Base-by-base conservation (phyloP, 495 filamentous ascomycete species). In the Penicillium egyptiacum region DNA sequence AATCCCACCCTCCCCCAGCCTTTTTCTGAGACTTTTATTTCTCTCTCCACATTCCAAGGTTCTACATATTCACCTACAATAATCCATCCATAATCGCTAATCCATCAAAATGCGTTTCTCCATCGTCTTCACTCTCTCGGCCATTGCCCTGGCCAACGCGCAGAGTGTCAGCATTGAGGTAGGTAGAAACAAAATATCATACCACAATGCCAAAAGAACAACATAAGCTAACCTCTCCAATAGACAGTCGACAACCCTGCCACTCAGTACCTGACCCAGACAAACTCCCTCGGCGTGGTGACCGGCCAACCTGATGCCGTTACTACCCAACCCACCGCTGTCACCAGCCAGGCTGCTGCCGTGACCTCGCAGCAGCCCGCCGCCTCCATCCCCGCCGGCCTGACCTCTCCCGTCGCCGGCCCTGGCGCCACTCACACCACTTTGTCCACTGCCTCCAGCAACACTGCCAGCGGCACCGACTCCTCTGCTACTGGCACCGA, bases 201-300 rank as follows among this genome's bases (percentile, higher is more conserved):
- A 41, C 8, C 10, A 28, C 3, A 17, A 9, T 16, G 12, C 28
- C 17, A 10, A 30, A 39, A 28, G n/a, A 11, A 48, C 20, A 44
- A 46, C 33, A 22, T 20, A 3, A 26, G 17, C 28, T 35, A 41
- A 54, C 19, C 12, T 37, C 6, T 23, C 11, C 5, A 23, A 43
- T 31, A 39, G 41, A 45, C 53, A 19, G 26, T 47, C 9, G 40
- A 48, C 35, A 79, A 80, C 74, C 74, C 74, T 6, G 67, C 63
- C 47, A 81, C 77, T 37, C 57, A 70, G 19, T 79, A 68, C 61
- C 68, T 80, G 39, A 75, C 72, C 31, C 41, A 77, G 71, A 83
- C 81, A 60, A 78, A 84, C 75, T 81, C 82, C 45, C 67, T 72
- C 26, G 79, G 82, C 60, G 81, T 83, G 25, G 75, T 84, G 33